A percentile compares a stretch with the other conserved stretches of the same genome.
These are phyloP conservation scores for Sechiopsis laciniata DNA, from an alignment of 306 rosid species.

Conservation along the genomic window DNA sequence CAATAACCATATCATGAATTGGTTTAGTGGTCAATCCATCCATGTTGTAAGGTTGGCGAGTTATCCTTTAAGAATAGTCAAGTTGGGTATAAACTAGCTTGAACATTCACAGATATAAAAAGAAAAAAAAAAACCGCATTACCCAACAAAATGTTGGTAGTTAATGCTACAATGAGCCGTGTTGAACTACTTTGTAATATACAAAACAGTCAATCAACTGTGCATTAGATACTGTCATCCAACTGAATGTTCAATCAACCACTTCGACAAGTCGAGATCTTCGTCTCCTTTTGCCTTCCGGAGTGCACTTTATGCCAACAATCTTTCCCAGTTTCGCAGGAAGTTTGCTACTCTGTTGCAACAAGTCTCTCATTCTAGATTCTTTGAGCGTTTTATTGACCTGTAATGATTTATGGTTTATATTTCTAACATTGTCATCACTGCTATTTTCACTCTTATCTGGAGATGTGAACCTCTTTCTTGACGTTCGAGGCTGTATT, in stretches of 20 bases:
- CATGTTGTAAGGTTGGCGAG: too few relatives aligned
- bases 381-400: conserved; percentile 25
- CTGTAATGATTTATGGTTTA: too few relatives aligned
- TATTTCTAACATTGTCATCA: too few relatives aligned
- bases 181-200: conserved; percentile 8
- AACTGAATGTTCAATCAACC: conserved; percentile 42
- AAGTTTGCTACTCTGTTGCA: conserved; percentile 43
- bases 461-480: conserved; percentile 60
- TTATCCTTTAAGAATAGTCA: too few relatives aligned
- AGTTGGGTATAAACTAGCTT: too few relatives aligned
- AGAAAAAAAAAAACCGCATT: too few relatives aligned
- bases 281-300: conserved; percentile 65
- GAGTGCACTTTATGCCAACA: conserved; percentile 38
- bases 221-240: conserved; percentile 24
- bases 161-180: not conserved
- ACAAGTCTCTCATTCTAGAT: conserved; percentile 25
- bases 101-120: too few relatives aligned
- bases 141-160: not conserved
- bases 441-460: conserved; percentile 22
- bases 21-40: too few relatives aligned
- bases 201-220: conserved; percentile 8
- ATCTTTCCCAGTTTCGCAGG: conserved; percentile 47
- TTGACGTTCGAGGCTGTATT: conserved; percentile 29
- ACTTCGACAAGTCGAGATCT: conserved; percentile 48
- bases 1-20: too few relatives aligned